These are phyloP conservation scores for Hyphopichia wangnamkhiaoensis DNA, from an alignment of 1,139 yeast genomes.

Conservation along the genomic window DNA sequence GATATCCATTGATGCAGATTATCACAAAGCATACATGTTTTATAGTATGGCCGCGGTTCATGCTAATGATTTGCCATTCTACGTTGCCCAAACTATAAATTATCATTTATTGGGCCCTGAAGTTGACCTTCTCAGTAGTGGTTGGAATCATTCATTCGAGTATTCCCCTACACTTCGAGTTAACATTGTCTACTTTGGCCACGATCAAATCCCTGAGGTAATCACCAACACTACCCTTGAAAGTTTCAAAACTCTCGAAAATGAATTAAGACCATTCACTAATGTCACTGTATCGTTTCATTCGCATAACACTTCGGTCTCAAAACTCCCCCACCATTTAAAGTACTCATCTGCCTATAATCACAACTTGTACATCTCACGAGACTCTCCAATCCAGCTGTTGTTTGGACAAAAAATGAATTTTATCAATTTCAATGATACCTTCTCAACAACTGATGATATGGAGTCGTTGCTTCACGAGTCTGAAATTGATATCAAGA, in stretches of 20 bases:
- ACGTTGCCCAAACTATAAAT: constrained; percentile 34
- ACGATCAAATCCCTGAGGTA: not conserved
- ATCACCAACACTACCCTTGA: not conserved
- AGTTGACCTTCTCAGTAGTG: constrained; percentile 9
- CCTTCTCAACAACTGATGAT: not conserved
- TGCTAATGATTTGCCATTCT: constrained; percentile 44
- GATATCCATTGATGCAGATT: constrained; percentile 38
- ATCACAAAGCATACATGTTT: constrained; percentile 39
- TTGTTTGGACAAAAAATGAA: not conserved
- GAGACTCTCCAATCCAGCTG: not conserved
- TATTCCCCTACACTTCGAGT: not conserved
- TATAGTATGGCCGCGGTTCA: constrained; percentile 33
- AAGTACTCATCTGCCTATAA: not conserved
- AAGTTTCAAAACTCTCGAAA: not conserved
- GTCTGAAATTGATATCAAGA: not conserved
- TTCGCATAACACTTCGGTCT: not conserved
- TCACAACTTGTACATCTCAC: not conserved
- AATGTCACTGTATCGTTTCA: not conserved
- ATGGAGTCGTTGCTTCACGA: not conserved
- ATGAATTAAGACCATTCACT: not conserved
- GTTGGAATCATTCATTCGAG: constrained; percentile 2
- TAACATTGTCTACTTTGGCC: constrained; percentile 1
- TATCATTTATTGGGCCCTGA: constrained; percentile 30
- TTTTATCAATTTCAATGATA: not conserved
- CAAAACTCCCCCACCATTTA: not conserved